phyloP scores from a whole-genome alignment of 2,329 filamentous ascomycete species.

The Pezicula neosporulosa region DNA sequence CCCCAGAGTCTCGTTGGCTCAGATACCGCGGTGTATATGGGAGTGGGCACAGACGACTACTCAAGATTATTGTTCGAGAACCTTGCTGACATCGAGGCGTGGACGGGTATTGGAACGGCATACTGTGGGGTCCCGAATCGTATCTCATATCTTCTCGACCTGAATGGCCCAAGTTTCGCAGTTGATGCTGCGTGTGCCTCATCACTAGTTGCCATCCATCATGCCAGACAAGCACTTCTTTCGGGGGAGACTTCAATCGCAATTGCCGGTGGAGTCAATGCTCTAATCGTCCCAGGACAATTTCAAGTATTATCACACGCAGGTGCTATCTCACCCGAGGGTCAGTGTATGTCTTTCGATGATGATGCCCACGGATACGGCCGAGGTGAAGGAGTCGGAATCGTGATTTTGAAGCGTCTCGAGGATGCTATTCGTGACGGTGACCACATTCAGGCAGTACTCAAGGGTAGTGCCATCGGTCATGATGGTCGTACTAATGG shows the following conservation, averaged over 20 bases:
- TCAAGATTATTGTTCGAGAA: conserved; percentile 33
- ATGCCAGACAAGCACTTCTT: conserved; percentile 74
- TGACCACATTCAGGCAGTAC: conserved; percentile 42
- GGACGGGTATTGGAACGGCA: conserved; percentile 37
- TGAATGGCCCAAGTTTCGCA: conserved; percentile 67
- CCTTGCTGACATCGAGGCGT: conserved; percentile 31
- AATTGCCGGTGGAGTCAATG: conserved; percentile 67
- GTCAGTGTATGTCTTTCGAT: conserved; percentile 77
- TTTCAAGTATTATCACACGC: conserved; percentile 73
- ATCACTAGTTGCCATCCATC: conserved; percentile 66
- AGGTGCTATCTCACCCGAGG: conserved; percentile 74
- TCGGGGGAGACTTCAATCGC: conserved; percentile 45
- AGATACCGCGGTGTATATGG: conserved; percentile 9
- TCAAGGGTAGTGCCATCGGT: conserved; percentile 71
- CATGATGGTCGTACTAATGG: conserved; percentile 75
- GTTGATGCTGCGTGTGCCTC: conserved; percentile 80
- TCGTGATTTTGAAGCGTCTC: conserved; percentile 53
- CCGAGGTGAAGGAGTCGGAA: conserved; percentile 71
- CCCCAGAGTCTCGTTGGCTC: conserved; percentile 36
- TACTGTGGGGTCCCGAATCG: conserved; percentile 31
- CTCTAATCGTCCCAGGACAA: conserved; percentile 78
- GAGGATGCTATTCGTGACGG: conserved; percentile 41
- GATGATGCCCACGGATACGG: conserved; percentile 80
- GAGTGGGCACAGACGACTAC: conserved; percentile 25
- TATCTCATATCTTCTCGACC: not conserved